Evolutionary conservation across 2,329 filamentous ascomycete species (phyloP).

Genomic region (Penicillium expansum): DNA sequence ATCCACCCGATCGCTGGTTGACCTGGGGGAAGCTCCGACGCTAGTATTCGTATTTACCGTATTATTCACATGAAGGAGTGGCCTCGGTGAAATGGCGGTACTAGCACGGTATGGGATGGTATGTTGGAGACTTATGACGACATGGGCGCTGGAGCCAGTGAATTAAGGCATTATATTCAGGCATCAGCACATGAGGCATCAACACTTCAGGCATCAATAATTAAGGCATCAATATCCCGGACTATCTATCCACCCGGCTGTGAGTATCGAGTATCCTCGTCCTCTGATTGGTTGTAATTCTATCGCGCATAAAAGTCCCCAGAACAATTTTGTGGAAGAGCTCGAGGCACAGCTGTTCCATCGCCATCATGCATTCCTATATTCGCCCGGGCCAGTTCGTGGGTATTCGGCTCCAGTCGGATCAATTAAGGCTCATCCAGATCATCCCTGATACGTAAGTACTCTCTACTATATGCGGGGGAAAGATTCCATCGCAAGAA

Average conservation of each 20-base stretch:
- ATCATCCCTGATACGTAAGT: slow-evolving; percentile 65
- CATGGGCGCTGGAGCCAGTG: neutral
- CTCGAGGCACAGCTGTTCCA: slow-evolving; percentile 1
- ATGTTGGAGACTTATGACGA: neutral
- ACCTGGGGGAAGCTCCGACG: slow-evolving; percentile 5
- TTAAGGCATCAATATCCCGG: neutral
- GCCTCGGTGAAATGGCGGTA: neutral
- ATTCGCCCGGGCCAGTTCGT: slow-evolving; percentile 39
- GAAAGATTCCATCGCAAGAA: slow-evolving; percentile 12
- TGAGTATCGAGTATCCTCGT: neutral
- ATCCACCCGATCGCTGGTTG: neutral
- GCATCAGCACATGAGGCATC: too few species aligned
- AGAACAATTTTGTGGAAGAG: slow-evolving; percentile 17
- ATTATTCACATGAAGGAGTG: neutral
- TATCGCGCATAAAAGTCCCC: slow-evolving; percentile 10
- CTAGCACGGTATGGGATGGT: neutral
- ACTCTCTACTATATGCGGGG: slow-evolving; percentile 9
- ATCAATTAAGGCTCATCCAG: slow-evolving; percentile 56
- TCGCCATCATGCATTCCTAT: slow-evolving; percentile 41
- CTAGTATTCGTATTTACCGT: slow-evolving; percentile 4
- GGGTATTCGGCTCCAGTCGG: slow-evolving; percentile 50
- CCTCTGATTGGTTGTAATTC: slow-evolving; percentile 14
- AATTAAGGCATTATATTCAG: neutral
- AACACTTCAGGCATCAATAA: too few species aligned
- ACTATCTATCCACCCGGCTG: slow-evolving; percentile 6